Conservation (phyloP, 2,329 filamentous ascomycete genomes). For the Blumeria graminis region DNA sequence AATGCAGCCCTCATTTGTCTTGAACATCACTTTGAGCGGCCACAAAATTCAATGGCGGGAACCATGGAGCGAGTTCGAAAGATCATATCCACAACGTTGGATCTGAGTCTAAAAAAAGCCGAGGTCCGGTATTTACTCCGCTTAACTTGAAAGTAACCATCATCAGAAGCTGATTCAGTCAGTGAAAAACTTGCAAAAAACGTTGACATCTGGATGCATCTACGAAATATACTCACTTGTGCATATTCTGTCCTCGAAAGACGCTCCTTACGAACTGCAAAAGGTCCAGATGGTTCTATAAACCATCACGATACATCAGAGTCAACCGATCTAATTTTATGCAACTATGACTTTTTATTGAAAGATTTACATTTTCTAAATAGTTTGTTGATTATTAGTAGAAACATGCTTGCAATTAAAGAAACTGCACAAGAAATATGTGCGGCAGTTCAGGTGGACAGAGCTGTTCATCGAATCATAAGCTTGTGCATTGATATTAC, state of each 20-base stretch:
- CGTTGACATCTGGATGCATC: constrained; percentile 40
- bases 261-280: constrained; percentile 31
- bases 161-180: neutral
- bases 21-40: constrained; percentile 33
- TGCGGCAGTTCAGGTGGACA: constrained; percentile 37
- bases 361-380: constrained; percentile 38
- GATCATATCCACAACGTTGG: constrained; percentile 34
- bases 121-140: constrained; percentile 27
- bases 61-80: constrained; percentile 29
- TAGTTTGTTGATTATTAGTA: constrained; percentile 41
- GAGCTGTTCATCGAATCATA: constrained; percentile 40
- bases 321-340: constrained; percentile 35
- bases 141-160: neutral
- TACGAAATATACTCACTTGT: constrained; percentile 34
- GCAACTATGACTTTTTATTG: constrained; percentile 34
- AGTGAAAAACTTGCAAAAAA: constrained; percentile 37
- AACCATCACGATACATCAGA: constrained; percentile 33
- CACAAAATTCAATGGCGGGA: constrained; percentile 30
- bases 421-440: constrained; percentile 42
- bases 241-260: constrained; percentile 35
- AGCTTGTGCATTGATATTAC: constrained; percentile 42
- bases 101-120: constrained; percentile 34
- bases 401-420: constrained; percentile 39
- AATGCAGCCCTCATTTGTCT: constrained; percentile 34
- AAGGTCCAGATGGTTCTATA: constrained; percentile 27